Conservation (phyloP, 2,329 filamentous ascomycete genomes). For the Penicillium frequentans region DNA sequence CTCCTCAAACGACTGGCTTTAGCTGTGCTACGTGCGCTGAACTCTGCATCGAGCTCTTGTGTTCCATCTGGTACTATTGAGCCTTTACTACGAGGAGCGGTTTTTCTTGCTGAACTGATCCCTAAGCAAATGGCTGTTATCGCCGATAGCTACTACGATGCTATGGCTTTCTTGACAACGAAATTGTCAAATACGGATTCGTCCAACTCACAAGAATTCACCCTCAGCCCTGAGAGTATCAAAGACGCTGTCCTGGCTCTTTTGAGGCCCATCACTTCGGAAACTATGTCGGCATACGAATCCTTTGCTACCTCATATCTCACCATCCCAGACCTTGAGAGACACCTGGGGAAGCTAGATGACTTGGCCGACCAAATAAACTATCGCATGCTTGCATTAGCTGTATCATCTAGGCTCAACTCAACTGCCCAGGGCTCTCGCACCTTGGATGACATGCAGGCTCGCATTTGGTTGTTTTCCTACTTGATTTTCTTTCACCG, state of each 20-base stretch:
- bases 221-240: slow-evolving; percentile 25
- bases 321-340: slow-evolving; percentile 42
- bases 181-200: slow-evolving; percentile 20
- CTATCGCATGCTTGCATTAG: slow-evolving; percentile 49
- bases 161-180: slow-evolving; percentile 38
- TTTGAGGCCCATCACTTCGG: slow-evolving; percentile 43
- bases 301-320: slow-evolving; percentile 49
- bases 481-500: slow-evolving; percentile 61
- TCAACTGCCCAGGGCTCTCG: slow-evolving; percentile 24
- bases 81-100: slow-evolving; percentile 35
- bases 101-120: slow-evolving; percentile 39
- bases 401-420: slow-evolving; percentile 35
- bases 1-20: slow-evolving; percentile 40
- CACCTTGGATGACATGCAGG: slow-evolving; percentile 36
- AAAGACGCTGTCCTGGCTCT: slow-evolving; percentile 41
- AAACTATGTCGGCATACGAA: slow-evolving; percentile 46
- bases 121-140: slow-evolving; percentile 42
- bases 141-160: slow-evolving; percentile 40
- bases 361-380: slow-evolving; percentile 50
- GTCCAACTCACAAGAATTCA: neutral
- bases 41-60: slow-evolving; percentile 13
- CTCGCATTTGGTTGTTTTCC: slow-evolving; percentile 58
- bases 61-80: slow-evolving; percentile 21
- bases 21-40: slow-evolving; percentile 36
- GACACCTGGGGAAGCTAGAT: slow-evolving; percentile 40